Conservation (phyloP, 495 filamentous ascomycete genomes). For the Penicillium tannophilum region DNA sequence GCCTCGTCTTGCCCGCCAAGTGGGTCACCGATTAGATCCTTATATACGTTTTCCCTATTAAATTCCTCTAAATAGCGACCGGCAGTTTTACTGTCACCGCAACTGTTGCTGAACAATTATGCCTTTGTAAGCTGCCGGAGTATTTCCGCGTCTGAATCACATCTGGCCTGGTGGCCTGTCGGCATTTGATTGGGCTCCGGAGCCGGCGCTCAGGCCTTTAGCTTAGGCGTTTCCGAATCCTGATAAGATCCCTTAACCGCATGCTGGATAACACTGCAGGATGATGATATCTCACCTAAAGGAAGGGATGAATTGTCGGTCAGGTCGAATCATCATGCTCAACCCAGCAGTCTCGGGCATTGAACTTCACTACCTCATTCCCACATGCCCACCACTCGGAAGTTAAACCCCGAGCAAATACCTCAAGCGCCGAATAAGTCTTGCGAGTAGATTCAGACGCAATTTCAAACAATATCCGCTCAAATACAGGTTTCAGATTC, state of each 20-base stretch:
- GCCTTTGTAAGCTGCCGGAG: neutral
- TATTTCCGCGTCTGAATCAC: neutral
- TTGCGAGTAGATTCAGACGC: constrained; percentile 9
- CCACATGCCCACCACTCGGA: constrained; percentile 91
- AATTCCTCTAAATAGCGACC: too few species aligned
- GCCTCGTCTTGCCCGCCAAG: neutral
- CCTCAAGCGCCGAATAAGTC: constrained; percentile 69
- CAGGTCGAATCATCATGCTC: neutral
- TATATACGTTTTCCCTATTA: too few species aligned
- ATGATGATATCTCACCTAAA: neutral
- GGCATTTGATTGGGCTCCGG: neutral
- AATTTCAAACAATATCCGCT: constrained; percentile 44
- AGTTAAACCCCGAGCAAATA: constrained; percentile 86
- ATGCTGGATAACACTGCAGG: neutral
- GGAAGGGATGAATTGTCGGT: neutral
- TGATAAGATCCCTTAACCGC: neutral
- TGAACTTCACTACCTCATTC: constrained; percentile 82
- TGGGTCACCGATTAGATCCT: too few species aligned
- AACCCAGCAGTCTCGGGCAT: constrained; percentile 68
- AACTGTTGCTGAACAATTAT: neutral
- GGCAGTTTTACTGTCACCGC: neutral
- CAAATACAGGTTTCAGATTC: constrained; percentile 60
- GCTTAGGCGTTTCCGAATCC: neutral
- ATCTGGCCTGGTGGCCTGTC: neutral
- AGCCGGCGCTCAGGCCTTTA: neutral